Percentiles rank a stretch among this genome's conserved stretches.
These are phyloP conservation scores for Juglanconis juglandina DNA, from an alignment of 2,329 filamentous ascomycete species.

Conservation along the genomic window DNA sequence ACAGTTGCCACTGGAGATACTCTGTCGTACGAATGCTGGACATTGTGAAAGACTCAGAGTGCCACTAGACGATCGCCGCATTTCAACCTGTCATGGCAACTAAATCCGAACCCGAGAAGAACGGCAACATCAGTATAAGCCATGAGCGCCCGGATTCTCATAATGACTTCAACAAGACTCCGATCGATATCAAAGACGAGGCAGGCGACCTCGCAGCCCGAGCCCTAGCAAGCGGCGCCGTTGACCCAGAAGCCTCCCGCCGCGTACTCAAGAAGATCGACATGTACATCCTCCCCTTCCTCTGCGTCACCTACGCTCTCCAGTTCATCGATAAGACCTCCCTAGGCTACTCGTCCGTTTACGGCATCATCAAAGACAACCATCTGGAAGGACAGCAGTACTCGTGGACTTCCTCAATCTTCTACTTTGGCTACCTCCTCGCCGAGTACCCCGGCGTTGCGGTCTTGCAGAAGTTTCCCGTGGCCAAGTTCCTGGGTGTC, in stretches of 20 bases:
- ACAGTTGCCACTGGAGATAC: too few relatives aligned
- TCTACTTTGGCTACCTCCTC: conserved; percentile 24
- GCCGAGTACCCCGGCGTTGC: conserved; percentile 28
- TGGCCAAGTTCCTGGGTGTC: conserved; percentile 23
- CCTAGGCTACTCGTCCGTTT: conserved; percentile 25
- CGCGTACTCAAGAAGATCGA: conserved; percentile 23
- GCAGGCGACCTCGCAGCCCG: conserved; percentile 30
- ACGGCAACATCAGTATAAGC: neutral
- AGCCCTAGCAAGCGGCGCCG: conserved; percentile 28
- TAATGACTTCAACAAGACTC: neutral
- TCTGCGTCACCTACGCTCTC: conserved; percentile 25
- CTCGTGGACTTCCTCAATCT: conserved; percentile 25
- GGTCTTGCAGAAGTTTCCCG: conserved; percentile 1
- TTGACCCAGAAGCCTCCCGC: conserved; percentile 23
- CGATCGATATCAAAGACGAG: conserved; percentile 16
- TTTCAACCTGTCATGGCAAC: neutral
- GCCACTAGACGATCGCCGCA: too few relatives aligned
- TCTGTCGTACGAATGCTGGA: too few relatives aligned
- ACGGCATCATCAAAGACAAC: conserved; percentile 24
- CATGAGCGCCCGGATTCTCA: neutral
- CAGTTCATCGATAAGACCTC: conserved; percentile 28
- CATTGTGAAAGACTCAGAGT: too few relatives aligned
- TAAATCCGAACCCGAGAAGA: neutral
- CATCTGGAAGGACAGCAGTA: conserved; percentile 23
- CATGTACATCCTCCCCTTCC: conserved; percentile 23